Evolutionary conservation across 805 yeast genomes (phyloP), one percentile per base, ranked within the genome.

Genomic region (Wickerhamiella slavikovae): DNA sequence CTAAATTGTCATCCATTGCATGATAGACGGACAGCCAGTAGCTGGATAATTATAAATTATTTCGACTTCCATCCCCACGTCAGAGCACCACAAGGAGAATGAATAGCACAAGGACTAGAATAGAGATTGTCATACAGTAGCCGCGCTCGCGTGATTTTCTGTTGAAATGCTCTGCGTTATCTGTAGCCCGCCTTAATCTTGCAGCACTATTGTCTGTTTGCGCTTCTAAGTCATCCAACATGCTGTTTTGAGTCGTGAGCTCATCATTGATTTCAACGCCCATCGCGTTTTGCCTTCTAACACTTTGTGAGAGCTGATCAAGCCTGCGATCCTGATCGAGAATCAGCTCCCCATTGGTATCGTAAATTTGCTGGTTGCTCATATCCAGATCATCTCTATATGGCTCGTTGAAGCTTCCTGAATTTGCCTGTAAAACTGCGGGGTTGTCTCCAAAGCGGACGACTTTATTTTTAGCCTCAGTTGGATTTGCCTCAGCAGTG

Each of bases 301-400:
- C 56, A 16, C 55, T 48, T 15, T 31, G 28, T 2, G 57, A 41
- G 18, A 57, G 47, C 11, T 42, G 30, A 24, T 49, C 55, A 12
- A 57, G 43, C 12, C 54, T 47, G 19, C 41, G 42, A 35, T 57
- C 62, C 34, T 57, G 62, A 22, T 52, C 49, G n/a, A 38, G 41
- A 42, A 54, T 38, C 15, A 41, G 27, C 19, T 35, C 34, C 7
- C 41, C 27, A 32, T 43, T 43, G 15, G 35, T 32, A 9, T 35
- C 37, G 26, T 26, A 43, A 12, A 38, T 11, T n/a, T n/a, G n/a
- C n/a, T n/a, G n/a, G n/a, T n/a, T n/a, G n/a, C n/a, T n/a, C n/a
- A n/a, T n/a, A 24, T 37, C 14, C 14, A 22, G 7, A 9, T 10
- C n/a, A 12, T 13, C n/a, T 18, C 10, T 6, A 10, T 18, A 18